Base-by-base conservation (phyloP, 306 rosid genomes). In the Lathyrus sativus region DNA sequence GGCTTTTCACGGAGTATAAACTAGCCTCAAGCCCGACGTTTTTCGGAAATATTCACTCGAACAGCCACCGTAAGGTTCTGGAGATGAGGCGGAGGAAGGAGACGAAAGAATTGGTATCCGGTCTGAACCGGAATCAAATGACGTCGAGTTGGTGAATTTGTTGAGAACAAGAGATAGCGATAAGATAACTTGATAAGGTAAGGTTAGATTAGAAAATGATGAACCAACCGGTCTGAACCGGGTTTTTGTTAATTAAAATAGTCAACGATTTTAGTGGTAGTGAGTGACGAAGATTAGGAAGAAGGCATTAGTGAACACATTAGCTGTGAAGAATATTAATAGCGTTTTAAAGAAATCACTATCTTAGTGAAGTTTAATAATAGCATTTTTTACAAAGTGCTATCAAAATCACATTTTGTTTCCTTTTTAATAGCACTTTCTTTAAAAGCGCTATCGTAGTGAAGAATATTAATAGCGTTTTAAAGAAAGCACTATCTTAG, bases 21-120 rank as follows among this genome's bases (percentile, higher is more conserved):
- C 98, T 96, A 56, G 98, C 98, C 2, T 82, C 85, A 8, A 92
- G 98, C 55, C 98, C 98, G 1, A 89, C 95, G 4, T 92, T 87
- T 71, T 83, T 83, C 0, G 78, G 78, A 0, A 83, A 85, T 0
- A 51, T 83, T 57, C 98, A 92, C 74, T 92, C 98, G 2, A 92
- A 89, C 45, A 89, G 92, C 55, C 98, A 92, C 28, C 89, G 98
- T 3, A 92, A 89, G 55, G 98, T 92, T 44, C 45, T 92, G 68
- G 98, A 92, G 82, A 84, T 92, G 64, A 89, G 98, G 75, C 85
- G 66, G 68, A 82, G 65, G 73, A 88, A 86, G 65, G 98, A 92
- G 22, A 59, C 0, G 3, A 17, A 37, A 18, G 81, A 64, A 26
- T 74, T 90, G 38, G 82, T 12, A 1, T 0, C 86, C 51, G 75